These are phyloP conservation scores for Sonneratia alba DNA, from an alignment of 345 rosid genomes.

Conservation along the genomic window DNA sequence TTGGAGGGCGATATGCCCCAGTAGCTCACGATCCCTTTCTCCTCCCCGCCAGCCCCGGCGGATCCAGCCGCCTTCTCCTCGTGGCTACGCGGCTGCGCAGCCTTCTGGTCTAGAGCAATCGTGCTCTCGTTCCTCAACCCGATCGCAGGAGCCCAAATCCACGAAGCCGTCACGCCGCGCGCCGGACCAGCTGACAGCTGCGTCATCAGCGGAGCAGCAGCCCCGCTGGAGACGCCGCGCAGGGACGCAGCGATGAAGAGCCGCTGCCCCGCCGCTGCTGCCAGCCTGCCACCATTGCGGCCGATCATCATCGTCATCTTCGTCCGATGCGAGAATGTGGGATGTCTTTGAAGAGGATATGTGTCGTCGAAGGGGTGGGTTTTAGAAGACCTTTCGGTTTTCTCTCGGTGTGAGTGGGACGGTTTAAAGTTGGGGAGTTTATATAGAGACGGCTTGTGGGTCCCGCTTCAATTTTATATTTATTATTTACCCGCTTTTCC, in stretches of 20 bases:
- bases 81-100: slow-evolving; percentile 1
- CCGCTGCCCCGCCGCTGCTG: slow-evolving; percentile 8
- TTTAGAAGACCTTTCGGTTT: neutral
- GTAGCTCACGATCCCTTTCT: slow-evolving; percentile 10
- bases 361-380: slow-evolving; percentile 1
- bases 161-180: neutral
- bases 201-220: slow-evolving; percentile 3
- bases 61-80: neutral
- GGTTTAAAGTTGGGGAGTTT: neutral
- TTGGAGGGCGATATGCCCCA: slow-evolving; percentile 13
- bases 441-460: slow-evolving; percentile 1
- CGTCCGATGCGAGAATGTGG: slow-evolving; percentile 4
- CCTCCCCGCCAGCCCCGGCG: neutral
- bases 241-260: slow-evolving; percentile 9
- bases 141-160: slow-evolving; percentile 15
- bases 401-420: neutral
- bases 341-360: neutral
- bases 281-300: slow-evolving; percentile 7
- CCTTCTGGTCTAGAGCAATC: slow-evolving; percentile 11
- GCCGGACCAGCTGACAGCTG: neutral
- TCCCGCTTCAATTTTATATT: neutral
- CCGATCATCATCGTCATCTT: slow-evolving; percentile 8
- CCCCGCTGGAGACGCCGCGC: neutral
- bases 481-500: too few relatives aligned
- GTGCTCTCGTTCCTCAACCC: slow-evolving; percentile 14